phyloP scores from a whole-genome alignment of 164 flowering plant species.

The Saururus chinensis region DNA sequence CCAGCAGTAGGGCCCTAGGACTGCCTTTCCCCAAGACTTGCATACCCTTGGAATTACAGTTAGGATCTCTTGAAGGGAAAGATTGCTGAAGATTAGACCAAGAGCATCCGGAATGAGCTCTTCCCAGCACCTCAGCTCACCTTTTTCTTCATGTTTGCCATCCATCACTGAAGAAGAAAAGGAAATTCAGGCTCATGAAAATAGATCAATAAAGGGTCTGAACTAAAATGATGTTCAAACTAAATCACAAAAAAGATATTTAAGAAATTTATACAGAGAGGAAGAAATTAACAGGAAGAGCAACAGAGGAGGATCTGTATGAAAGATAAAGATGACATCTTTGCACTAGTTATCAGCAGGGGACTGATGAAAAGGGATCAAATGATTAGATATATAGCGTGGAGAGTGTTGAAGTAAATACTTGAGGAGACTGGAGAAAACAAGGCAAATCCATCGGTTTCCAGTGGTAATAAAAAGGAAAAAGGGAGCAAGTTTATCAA shows the following conservation, averaged over 20 bases:
- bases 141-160: slow-evolving; percentile 34
- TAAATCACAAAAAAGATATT: neutral
- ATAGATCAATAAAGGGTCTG: neutral
- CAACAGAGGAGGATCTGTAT: neutral
- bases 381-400: too few relatives aligned
- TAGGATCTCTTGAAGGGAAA: slow-evolving; percentile 53
- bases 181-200: neutral
- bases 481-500: neutral
- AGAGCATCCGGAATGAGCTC: slow-evolving; percentile 74
- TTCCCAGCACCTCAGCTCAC: slow-evolving; percentile 54
- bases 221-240: neutral
- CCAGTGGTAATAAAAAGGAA: neutral
- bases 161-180: neutral
- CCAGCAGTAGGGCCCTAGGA: slow-evolving; percentile 88
- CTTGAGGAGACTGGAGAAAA: neutral
- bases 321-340: neutral
- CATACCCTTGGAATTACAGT: slow-evolving; percentile 81
- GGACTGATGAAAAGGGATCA: neutral
- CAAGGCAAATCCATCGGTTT: neutral
- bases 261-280: neutral
- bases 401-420: too few relatives aligned
- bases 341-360: neutral
- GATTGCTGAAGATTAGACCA: slow-evolving; percentile 61
- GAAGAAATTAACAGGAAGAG: neutral
- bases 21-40: slow-evolving; percentile 70